These are phyloP conservation scores for Colletotrichum spaethianum DNA, from an alignment of 2,329 filamentous ascomycete genomes.

Conservation along the genomic window DNA sequence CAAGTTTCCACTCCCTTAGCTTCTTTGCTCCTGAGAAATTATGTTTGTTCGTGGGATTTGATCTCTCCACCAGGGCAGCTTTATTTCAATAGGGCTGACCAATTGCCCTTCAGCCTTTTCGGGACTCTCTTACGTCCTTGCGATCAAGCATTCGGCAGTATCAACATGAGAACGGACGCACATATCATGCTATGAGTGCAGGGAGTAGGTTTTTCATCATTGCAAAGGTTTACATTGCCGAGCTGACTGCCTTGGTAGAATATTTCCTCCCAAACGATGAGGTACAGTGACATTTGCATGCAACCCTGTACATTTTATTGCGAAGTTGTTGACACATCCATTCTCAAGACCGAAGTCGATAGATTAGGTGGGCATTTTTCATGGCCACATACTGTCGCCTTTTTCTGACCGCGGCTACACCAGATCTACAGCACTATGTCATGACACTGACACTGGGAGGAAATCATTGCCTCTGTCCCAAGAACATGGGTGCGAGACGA, in stretches of 20 bases:
- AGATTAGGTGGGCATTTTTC: slow-evolving; percentile 39
- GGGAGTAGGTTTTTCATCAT: background rate
- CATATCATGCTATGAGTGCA: slow-evolving; percentile 50
- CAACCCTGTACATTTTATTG: background rate
- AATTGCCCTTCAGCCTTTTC: background rate
- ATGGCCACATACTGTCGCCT: background rate
- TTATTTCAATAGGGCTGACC: background rate
- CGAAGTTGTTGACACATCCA: background rate
- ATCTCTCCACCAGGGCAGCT: background rate
- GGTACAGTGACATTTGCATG: slow-evolving; percentile 38
- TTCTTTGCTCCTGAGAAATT: background rate
- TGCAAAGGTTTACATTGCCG: no score
- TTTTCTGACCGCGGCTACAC: background rate
- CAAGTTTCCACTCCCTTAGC: no score
- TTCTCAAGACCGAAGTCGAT: slow-evolving; percentile 48
- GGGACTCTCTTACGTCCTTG: slow-evolving; percentile 22
- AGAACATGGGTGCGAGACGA: slow-evolving; percentile 40
- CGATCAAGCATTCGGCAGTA: slow-evolving; percentile 52
- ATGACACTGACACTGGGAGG: slow-evolving; percentile 49
- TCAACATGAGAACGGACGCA: slow-evolving; percentile 54
- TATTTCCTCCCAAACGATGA: slow-evolving; percentile 46
- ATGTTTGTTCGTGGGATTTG: background rate
- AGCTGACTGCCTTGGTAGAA: slow-evolving; percentile 39
- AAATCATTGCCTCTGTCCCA: slow-evolving; percentile 44
- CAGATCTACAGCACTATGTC: slow-evolving; percentile 54